These are phyloP conservation scores for Salix arbutifolia DNA, from an alignment of 345 rosid genomes.

Conservation along the genomic window DNA sequence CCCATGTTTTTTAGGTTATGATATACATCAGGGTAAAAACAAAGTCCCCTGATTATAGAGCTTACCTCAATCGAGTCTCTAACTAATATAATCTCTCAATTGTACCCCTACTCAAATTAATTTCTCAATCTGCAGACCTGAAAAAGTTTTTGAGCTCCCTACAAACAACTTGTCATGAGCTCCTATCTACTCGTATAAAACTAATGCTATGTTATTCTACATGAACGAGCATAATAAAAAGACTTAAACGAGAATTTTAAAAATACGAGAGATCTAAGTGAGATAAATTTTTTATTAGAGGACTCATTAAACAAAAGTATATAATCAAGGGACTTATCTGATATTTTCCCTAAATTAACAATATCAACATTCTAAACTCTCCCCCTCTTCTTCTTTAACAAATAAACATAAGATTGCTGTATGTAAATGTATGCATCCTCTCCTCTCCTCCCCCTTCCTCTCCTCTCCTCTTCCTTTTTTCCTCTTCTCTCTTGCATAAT, in stretches of 20 bases:
- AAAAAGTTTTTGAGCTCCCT: not conserved
- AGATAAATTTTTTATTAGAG: not conserved
- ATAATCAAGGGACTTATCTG: not conserved
- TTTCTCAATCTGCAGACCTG: not conserved
- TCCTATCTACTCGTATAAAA: not conserved
- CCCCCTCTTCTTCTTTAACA: not conserved
- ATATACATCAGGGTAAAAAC: not conserved
- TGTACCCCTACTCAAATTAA: not conserved
- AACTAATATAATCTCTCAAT: not conserved
- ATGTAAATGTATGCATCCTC: not conserved
- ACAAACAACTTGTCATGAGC: too few relatives aligned
- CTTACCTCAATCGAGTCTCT: not conserved
- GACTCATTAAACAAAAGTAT: not conserved
- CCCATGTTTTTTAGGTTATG: too few relatives aligned
- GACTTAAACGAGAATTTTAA: too few relatives aligned
- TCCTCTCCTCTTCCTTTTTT: not conserved
- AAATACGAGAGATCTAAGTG: not conserved
- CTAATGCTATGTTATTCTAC: not conserved
- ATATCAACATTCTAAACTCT: not conserved
- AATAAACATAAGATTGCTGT: not conserved
- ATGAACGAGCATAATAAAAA: not conserved
- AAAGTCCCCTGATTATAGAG: not conserved
- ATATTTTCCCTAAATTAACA: not conserved
- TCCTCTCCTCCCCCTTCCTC: too few relatives aligned
- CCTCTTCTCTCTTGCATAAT: not conserved